Base-by-base conservation (phyloP, 2,329 filamentous ascomycete genomes). In the Podosphaera fusca region DNA sequence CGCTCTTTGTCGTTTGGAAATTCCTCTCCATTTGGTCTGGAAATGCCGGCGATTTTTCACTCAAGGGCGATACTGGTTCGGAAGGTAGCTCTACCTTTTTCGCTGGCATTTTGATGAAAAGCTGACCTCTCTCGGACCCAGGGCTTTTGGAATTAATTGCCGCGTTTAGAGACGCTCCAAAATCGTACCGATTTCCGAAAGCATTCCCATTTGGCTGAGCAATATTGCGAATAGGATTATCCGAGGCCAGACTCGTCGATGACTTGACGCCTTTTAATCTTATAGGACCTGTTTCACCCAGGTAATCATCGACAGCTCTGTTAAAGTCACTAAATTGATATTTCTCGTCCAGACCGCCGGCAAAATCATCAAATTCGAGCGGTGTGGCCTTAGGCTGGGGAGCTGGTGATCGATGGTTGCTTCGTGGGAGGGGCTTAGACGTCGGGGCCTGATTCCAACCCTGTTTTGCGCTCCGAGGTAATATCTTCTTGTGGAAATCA, bases 111-210 rank as follows among this genome's bases (percentile, higher is more conserved):
- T 71, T 72, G 63, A 71, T 71, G 57, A 72, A 65, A 69, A 82
- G 67, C 56, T 75, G 73, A 65, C 81, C 76, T 65, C 74, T 72
- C 68, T 81, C 78, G 61, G 78, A 71, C 12, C 74, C 73, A 61
- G 80, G 80, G 66, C 86, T 85, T 52, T 84, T 82, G 34, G 79
- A 82, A 65, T 83, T 81, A 67, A 90, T 84, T 10, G 87, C 88
- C 55, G 88, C 87, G 56, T 78, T 82, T 35, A 96, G 76, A 0
- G 92, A 96, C n/a, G 87, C 87, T 60, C 85, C 83, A 69, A 98
- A 96, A 71, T 96, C 90, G 68, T 98, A 98, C 56, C 92, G 84
- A 69, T 89, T 89, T 52, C 87, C 85, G 68, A 96, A 95, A 21
- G 83, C 85, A 64, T 85, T 81, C 33, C 81, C 80, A 61, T 77